Evolutionary conservation across 306 rosid species (phyloP), one percentile per base, ranked within the genome.

Genomic region (Quercus glauca): DNA sequence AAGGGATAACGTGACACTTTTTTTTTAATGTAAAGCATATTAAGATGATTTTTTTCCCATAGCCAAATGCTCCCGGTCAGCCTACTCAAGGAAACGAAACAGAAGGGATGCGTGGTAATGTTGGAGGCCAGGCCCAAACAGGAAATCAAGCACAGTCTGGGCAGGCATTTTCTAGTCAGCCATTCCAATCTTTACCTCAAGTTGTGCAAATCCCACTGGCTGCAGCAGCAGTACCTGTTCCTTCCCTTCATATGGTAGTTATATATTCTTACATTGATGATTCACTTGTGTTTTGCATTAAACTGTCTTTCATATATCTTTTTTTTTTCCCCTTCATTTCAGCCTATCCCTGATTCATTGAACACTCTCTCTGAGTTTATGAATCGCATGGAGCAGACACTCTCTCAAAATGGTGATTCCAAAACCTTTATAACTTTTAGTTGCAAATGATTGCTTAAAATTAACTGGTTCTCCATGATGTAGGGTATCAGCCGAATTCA

Each of bases 281-380:
- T 60, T 31, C 31, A 20, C 1, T 23, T 65, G 23, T 73, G 35
- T 29, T 60, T 55, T 79, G 81, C 64, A 25, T n/a, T 71, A 21
- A 41, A 14, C 25, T 85, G 56, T 52, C 64, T 13, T 69, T 60
- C 71, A 76, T 71, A 71, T 57, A 49, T 31, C 52, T 41, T 56
- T 3, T 19, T 4, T 10, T 41, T 73, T 76, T 13, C 23, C 29
- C 23, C 77, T 10, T 13, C 64, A 68, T 85, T 84, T 83, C 94
- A 96, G 99, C 97, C 99, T 73, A 90, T 93, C 78, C 97, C 99
- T 31, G 81, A 92, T 81, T 87, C 99, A 58, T 71, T 96, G 90
- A 86, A 57, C 80, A 91, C 99, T 6, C 88, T 96, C 67, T 83
- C 89, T 3, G 98, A 86, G 91, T 96, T 96, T 82, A 90, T 93